These are phyloP conservation scores for Tolypocladium sp. DNA, from an alignment of 2,329 filamentous ascomycete genomes.

Conservation along the genomic window DNA sequence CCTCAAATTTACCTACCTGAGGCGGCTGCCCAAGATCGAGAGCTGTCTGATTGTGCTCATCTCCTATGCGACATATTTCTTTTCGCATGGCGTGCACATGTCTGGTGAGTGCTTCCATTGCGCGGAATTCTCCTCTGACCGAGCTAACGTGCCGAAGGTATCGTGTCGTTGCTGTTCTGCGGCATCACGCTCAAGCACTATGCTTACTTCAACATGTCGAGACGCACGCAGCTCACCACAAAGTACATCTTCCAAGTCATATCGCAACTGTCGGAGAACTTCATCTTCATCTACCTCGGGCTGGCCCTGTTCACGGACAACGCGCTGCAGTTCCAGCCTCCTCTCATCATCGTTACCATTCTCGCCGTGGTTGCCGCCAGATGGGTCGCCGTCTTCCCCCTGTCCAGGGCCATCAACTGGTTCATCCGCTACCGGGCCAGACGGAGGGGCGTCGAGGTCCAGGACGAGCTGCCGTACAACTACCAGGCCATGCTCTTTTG, in stretches of 20 bases:
- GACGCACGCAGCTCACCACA: slow-evolving; percentile 90
- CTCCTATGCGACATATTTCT: slow-evolving; percentile 94
- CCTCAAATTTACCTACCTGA: slow-evolving; percentile 89
- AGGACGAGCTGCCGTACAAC: slow-evolving; percentile 84
- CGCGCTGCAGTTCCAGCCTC: slow-evolving; percentile 80
- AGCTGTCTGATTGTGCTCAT: slow-evolving; percentile 90
- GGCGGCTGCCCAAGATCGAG: slow-evolving; percentile 91
- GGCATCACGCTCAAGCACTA: slow-evolving; percentile 98
- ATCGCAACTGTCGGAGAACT: slow-evolving; percentile 94
- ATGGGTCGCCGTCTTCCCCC: slow-evolving; percentile 90
- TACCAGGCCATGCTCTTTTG: slow-evolving; percentile 99
- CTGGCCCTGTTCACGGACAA: slow-evolving; percentile 90
- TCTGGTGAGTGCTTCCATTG: slow-evolving; percentile 58
- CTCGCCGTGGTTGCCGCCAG: slow-evolving; percentile 85
- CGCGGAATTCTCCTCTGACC: neutral
- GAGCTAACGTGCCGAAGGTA: slow-evolving; percentile 46
- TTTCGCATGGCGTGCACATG: slow-evolving; percentile 91
- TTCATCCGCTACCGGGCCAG: slow-evolving; percentile 80
- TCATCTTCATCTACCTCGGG: slow-evolving; percentile 98
- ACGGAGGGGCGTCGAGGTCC: slow-evolving; percentile 61
- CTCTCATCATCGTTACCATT: slow-evolving; percentile 89
- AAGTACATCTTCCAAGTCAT: slow-evolving; percentile 96
- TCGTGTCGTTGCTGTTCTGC: slow-evolving; percentile 93
- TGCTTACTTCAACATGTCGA: slow-evolving; percentile 99
- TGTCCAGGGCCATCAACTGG: slow-evolving; percentile 85